Evolutionary conservation across 2,329 filamentous ascomycete genomes (phyloP).

Genomic region (Alternaria triticimaculans): DNA sequence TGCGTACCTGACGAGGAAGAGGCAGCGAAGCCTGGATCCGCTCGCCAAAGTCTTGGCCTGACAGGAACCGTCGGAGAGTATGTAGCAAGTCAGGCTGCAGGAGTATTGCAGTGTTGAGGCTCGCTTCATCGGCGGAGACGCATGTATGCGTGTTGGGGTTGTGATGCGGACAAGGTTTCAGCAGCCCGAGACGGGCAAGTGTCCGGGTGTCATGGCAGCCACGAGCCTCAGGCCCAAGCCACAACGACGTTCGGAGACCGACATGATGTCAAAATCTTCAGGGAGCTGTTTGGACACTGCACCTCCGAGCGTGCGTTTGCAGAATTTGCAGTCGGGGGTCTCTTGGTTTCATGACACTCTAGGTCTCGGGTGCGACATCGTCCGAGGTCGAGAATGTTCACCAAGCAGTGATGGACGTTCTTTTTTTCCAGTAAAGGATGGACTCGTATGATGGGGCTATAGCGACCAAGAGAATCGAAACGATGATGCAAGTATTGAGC

Average conservation of each 20-base stretch:
- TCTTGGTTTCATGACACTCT: conserved; percentile 5
- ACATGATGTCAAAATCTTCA: conserved; percentile 4
- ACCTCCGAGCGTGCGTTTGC: conserved; percentile 3
- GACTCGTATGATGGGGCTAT: background rate
- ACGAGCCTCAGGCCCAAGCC: conserved; percentile 12
- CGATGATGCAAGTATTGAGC: background rate
- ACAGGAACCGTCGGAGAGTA: conserved; percentile 25
- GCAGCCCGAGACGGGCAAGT: conserved; percentile 10
- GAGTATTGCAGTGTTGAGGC: conserved; percentile 15
- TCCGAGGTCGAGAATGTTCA: conserved; percentile 4
- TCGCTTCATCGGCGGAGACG: conserved; percentile 1
- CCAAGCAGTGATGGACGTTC: background rate
- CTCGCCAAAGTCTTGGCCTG: conserved; percentile 24
- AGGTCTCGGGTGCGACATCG: conserved; percentile 1
- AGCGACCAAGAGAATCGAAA: background rate
- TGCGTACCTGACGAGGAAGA: background rate
- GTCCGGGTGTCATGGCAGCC: conserved; percentile 3
- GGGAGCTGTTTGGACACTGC: background rate
- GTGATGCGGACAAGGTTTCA: conserved; percentile 29
- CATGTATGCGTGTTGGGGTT: conserved; percentile 16
- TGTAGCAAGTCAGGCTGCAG: conserved; percentile 25
- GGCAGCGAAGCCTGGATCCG: conserved; percentile 3
- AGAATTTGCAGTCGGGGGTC: background rate
- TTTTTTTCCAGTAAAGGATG: background rate
- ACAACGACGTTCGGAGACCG: conserved; percentile 1